Conservation (phyloP, 176 grass and related monocot genomes). For the Eleusine coracana region DNA sequence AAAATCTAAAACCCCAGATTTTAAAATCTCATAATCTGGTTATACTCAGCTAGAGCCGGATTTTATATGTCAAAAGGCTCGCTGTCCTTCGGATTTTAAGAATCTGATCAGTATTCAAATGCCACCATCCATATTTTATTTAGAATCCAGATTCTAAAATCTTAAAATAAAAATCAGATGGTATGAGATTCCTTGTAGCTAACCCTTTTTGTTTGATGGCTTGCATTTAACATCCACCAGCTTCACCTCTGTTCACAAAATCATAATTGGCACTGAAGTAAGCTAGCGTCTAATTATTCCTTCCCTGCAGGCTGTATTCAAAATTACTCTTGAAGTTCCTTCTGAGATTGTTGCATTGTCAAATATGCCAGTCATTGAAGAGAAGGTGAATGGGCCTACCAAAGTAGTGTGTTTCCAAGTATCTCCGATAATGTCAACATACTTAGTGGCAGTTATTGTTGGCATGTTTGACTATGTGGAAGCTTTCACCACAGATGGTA, state of each 20-base stretch:
- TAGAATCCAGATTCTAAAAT: too few relatives aligned
- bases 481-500: slow-evolving; percentile 81
- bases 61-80: too few relatives aligned
- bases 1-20: too few relatives aligned
- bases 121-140: too few relatives aligned
- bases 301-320: slow-evolving; percentile 76
- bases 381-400: slow-evolving; percentile 72
- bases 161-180: too few relatives aligned
- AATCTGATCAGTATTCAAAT: too few relatives aligned
- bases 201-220: not conserved
- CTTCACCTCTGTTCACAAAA: slow-evolving; percentile 9
- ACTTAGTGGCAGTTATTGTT: slow-evolving; percentile 87
- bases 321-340: slow-evolving; percentile 87
- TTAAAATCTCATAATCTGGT: too few relatives aligned
- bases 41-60: too few relatives aligned
- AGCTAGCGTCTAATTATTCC: slow-evolving; percentile 11
- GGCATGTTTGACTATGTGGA: slow-evolving; percentile 91
- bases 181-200: slow-evolving; percentile 20
- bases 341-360: slow-evolving; percentile 79
- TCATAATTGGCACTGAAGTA: slow-evolving; percentile 20
- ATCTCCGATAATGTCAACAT: slow-evolving; percentile 98
- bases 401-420: slow-evolving; percentile 81
- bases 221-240: slow-evolving; percentile 13
- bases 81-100: too few relatives aligned
- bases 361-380: slow-evolving; percentile 91